Evolutionary conservation across 2,329 filamentous ascomycete species (phyloP), one percentile per base, ranked within the genome.

Genomic region (Mycosphaerella arachidis): DNA sequence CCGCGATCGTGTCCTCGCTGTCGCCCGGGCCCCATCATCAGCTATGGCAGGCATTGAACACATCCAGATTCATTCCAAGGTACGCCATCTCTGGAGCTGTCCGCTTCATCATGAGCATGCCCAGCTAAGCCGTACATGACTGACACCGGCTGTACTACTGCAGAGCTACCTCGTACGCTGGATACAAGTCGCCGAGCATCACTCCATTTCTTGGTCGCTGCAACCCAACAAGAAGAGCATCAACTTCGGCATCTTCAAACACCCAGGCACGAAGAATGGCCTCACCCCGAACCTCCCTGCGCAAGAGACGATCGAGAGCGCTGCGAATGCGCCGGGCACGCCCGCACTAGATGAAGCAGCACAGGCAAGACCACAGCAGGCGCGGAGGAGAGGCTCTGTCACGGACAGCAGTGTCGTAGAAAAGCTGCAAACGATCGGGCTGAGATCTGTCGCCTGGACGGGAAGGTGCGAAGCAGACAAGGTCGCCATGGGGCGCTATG

Each of bases 161-260:
- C 66, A 97, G 94, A 96, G 92, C 65, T 99, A 99, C 78, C 92
- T 99, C 69, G 91, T 99, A 59, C 91, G 94, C 72, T 99, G 94
- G 93, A 90, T 97, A 68, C 89, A 91, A 73, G 93, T 97, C 68
- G 87, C 92, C 58, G 87, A 91, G 65, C 89, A 89, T 56, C 88
- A 96, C 75, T 96, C 92, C 54, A 92, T 99, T 69, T 96, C 92
- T 16, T 99, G 94, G 94, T 97, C 91, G 71, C 86, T 99, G 43
- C 92, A 97, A 73, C 94, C 94, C 48, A 92, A 97, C 76, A 97
- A 96, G 80, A 97, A 97, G 78, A 97, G 93, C 60, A 89, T 99
- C 76, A 97, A 97, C 78, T 96, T 99, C 74, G 94, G 92, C 72
- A 89, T 99, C 71, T 95, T 99, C 77, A 97, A 97, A 75, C 94